These are phyloP conservation scores for Boeremia lycopersici DNA, from an alignment of 2,329 filamentous ascomycete genomes.

Conservation along the genomic window DNA sequence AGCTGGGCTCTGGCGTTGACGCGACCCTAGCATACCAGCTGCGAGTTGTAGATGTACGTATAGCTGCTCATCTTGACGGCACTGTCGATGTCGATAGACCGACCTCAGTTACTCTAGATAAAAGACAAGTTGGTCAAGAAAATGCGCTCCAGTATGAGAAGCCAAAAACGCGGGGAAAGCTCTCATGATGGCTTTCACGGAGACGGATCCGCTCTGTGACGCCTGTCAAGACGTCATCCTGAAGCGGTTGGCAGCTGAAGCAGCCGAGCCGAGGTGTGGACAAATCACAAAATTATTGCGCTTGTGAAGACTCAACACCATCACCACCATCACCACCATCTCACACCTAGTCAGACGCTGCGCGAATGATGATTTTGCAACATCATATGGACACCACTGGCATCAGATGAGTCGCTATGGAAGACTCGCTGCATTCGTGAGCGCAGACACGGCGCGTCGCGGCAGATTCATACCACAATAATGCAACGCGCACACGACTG, in stretches of 20 bases:
- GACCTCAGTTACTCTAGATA: constrained; percentile 4
- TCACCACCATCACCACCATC: constrained; percentile 1
- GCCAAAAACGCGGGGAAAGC: constrained; percentile 31
- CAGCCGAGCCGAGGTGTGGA: constrained; percentile 26
- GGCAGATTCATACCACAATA: neutral
- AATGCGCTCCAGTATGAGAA: neutral
- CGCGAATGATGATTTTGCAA: neutral
- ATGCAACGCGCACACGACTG: neutral
- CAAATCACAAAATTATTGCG: constrained; percentile 11
- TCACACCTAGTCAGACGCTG: neutral
- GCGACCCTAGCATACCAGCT: constrained; percentile 44
- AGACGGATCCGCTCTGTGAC: constrained; percentile 28
- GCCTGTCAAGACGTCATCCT: constrained; percentile 29
- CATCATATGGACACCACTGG: neutral
- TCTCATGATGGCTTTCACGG: constrained; percentile 25
- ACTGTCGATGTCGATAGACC: constrained; percentile 6
- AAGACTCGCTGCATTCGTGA: neutral
- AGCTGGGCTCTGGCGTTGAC: constrained; percentile 1
- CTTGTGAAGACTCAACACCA: constrained; percentile 21
- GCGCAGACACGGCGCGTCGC: neutral
- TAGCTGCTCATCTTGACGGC: constrained; percentile 29
- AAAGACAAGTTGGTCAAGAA: neutral
- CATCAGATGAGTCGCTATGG: neutral
- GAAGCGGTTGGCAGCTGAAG: constrained; percentile 6
- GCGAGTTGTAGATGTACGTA: constrained; percentile 51